Base-by-base conservation (phyloP, 495 filamentous ascomycete species). In the Talaromyces wortmannii region DNA sequence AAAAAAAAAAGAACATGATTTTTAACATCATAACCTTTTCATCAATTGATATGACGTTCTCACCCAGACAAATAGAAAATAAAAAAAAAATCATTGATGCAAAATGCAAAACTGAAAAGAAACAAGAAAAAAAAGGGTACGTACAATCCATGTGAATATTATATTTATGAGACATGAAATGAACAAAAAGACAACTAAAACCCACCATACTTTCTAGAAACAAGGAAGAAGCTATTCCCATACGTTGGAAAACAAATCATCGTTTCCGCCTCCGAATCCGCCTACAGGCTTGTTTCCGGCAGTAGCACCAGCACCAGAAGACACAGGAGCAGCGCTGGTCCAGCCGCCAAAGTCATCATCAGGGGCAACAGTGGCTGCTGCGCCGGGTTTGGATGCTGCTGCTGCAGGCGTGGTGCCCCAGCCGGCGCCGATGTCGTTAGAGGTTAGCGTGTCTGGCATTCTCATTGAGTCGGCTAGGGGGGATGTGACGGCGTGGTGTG, bases 341-440 rank as follows among this genome's bases (percentile, higher is more conserved):
- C 91, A 97, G 18, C 91, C 91, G 13, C 91, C 91, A 72, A 95
- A 97, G 61, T 97, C 91, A 69, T 97, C 91, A 65, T 97, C 91
- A 0, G 82, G 83, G 31, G 82, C 79, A 3, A 94, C 85, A 58
- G 85, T 85, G 10, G 88, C 83, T 45, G 52, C 65, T 45, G 52
- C 65, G 0, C 23, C 23, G 23, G 72, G 66, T 57, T 77, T 74
- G 18, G 81, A 67, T 4, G 75, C 58, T 23, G 11, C 67, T 70
- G n/a, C 48, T 56, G 70, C 57, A n/a, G 62, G 44, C 11, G 68
- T 52, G 0, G 62, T 66, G 13, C 80, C 83, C 83, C 83, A 87
- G 54, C 83, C 83, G 57, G 77, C 72, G 53, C 78, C 77, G 45
- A 74, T 67, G 29, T 74, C 74, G 45, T 71, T 70, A 36, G 72